Evolutionary conservation across 805 yeast species (phyloP), one percentile per base, ranked within the genome.

Genomic region (Metschnikowia peoriensis): DNA sequence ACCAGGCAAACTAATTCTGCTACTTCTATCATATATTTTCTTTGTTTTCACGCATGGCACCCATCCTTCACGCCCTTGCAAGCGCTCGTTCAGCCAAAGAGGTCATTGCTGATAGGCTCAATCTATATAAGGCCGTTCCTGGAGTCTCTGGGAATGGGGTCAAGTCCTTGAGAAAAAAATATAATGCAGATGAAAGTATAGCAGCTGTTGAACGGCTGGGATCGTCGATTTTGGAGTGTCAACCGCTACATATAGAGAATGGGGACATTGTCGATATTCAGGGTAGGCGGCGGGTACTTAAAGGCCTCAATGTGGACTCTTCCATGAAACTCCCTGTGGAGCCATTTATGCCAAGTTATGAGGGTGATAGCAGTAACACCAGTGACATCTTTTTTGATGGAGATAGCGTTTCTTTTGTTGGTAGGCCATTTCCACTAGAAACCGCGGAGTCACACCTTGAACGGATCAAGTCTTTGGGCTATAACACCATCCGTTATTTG

Each of bases 221-320:
- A n/a, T n/a, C 38, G 6, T 48, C 52, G 10, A 48, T 63, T 8
- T 35, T 60, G 45, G 58, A 56, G 28, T 65, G 69, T 35, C 51
- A 57, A 45, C 67, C 65, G 38, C 56, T 66, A 28, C 59, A 56
- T 16, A 57, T 77, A 1, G 83, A 82, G 49, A 55, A 72, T 27
- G 96, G 94, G 5, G 73, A 79, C 53, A 83, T 92, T 64, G 69
- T 81, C 2, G 75, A 72, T 51, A 82, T 83, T 55, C 54, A 59
- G 0, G 90, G 89, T 1, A 71, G 94, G 41, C 72, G 73, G n/a
- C 72, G 90, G 11, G 75, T 78, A 11, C 69, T 91, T 32, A 83
- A 86, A 59, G 97, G 97, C 1, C 86, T 91, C 55, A 91, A 92
- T 65, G 66, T 91, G 17, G 96, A 90, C 57, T 85, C 88, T 0